phyloP scores from a whole-genome alignment of 768 basidiomycete species.

The Tulasnella sp. region DNA sequence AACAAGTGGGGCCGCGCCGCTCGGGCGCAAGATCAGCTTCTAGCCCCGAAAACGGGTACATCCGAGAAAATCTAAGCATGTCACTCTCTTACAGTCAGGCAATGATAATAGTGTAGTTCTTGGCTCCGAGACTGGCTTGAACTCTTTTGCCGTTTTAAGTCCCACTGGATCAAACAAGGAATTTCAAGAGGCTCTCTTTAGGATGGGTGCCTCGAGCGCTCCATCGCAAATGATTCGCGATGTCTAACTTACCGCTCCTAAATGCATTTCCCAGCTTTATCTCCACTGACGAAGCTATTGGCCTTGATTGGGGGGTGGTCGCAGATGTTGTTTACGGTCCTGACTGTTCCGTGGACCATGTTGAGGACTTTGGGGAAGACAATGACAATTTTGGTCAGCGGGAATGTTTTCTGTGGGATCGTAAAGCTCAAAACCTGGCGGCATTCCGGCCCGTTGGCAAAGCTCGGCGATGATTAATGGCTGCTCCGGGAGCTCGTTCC shows the following conservation, averaged over 20 bases:
- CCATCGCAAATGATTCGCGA: background rate
- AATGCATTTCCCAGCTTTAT: slow-evolving; percentile 91
- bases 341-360: slow-evolving; percentile 85
- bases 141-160: slow-evolving; percentile 88
- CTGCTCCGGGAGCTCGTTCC: slow-evolving; percentile 94
- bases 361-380: slow-evolving; percentile 68
- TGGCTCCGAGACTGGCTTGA: slow-evolving; percentile 87
- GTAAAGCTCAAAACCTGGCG: slow-evolving; percentile 23
- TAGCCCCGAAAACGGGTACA: background rate
- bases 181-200: background rate
- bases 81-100: slow-evolving; percentile 75
- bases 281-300: slow-evolving; percentile 95
- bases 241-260: slow-evolving; percentile 65
- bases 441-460: slow-evolving; percentile 71
- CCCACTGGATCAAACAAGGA: slow-evolving; percentile 51
- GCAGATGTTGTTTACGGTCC: slow-evolving; percentile 92
- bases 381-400: no score
- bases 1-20: background rate
- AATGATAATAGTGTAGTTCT: slow-evolving; percentile 93
- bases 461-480: slow-evolving; percentile 98
- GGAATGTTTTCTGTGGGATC: no score
- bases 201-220: background rate
- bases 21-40: background rate
- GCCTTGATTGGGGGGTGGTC: slow-evolving; percentile 90
- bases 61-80: background rate